These are phyloP conservation scores for Globisporangium yorkense DNA, from an alignment of 352 stramenopile species.

Conservation along the genomic window DNA sequence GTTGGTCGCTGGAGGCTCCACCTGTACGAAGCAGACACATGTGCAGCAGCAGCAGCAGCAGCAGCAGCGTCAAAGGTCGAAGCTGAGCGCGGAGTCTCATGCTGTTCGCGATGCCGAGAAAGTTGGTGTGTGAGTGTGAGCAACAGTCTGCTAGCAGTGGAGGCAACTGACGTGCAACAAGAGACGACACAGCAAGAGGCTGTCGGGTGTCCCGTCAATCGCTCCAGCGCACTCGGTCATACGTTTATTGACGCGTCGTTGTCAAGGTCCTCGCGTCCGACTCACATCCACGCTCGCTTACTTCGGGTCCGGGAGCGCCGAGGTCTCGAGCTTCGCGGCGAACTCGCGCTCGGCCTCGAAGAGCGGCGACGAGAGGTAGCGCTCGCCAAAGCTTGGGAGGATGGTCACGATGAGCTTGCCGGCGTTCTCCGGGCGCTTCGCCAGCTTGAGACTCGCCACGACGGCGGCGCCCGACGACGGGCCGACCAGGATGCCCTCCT, in stretches of 20 bases:
- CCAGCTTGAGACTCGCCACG: conserved; percentile 75
- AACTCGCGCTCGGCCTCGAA: conserved; percentile 79
- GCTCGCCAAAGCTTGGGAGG: conserved; percentile 88
- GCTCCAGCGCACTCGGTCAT: not conserved
- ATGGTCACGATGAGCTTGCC: conserved; percentile 89
- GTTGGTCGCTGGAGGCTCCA: too few relatives aligned
- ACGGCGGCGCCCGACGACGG: conserved; percentile 86
- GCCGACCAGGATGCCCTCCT: conserved; percentile 84
- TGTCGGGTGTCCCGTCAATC: not conserved
- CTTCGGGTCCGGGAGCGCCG: conserved; percentile 23
- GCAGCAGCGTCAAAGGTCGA: too few relatives aligned
- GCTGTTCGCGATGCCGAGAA: not conserved
- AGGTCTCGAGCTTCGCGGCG: conserved; percentile 57
- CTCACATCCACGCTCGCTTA: conserved; percentile 6
- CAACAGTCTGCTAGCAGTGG: too few relatives aligned
- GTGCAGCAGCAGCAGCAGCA: too few relatives aligned
- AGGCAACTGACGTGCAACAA: not conserved
- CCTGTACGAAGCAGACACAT: too few relatives aligned
- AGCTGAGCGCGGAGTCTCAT: not conserved
- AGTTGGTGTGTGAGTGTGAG: too few relatives aligned
- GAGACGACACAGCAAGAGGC: not conserved
- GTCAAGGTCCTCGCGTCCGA: not conserved
- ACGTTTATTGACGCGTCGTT: not conserved
- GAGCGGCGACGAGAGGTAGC: conserved; percentile 74
- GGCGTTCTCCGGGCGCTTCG: conserved; percentile 69